Base-by-base conservation (phyloP, 2,329 filamentous ascomycete genomes). In the Verticillium nonalfalfae region DNA sequence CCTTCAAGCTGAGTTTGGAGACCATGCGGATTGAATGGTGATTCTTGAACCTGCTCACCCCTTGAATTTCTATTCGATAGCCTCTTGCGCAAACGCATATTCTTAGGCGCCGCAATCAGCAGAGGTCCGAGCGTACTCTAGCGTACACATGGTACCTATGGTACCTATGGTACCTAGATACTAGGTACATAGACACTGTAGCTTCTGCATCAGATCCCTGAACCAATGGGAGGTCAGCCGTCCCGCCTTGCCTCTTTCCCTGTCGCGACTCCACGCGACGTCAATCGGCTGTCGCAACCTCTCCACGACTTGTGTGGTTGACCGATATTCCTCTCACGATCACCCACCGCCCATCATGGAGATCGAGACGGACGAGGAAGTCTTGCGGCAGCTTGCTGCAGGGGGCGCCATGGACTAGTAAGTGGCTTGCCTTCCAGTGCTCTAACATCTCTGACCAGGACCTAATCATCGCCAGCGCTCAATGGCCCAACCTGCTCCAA, bases 401-500 rank as follows among this genome's bases (percentile, higher is more conserved):
- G 84, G 84, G 65, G 79, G 77, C 18, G 67, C 76, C 18, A 81
- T 87, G 65, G 81, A 86, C 68, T 80, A 79, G 85, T 88, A 75
- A 74, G 83, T 70, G 63, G 35, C 34, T 7, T 34, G 7, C 10
- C 33, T n/a, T 15, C 33, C 54, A 34, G 31, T 34, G 26, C 54
- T 33, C 52, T 33, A 33, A 34, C 18, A 11, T 50, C 26, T 56
- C 10, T 11, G 54, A 14, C 54, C 54, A 34, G 26, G 54, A 34
- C 54, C 54, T 56, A 33, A 56, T 56, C 54, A 7, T 69, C 70
- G 68, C 65, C 73, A 93, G 90, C 70, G 80, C 84, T 62, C 81
- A 82, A 72, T 94, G 90, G 90, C 87, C 88, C 38, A 76, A 76
- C 61, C 80, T 92, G 68, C 81, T 91, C 57, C 81, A 83, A 67